These are phyloP conservation scores for Scutellaria baicalensis DNA, from an alignment of 257 asterid species.

Conservation along the genomic window DNA sequence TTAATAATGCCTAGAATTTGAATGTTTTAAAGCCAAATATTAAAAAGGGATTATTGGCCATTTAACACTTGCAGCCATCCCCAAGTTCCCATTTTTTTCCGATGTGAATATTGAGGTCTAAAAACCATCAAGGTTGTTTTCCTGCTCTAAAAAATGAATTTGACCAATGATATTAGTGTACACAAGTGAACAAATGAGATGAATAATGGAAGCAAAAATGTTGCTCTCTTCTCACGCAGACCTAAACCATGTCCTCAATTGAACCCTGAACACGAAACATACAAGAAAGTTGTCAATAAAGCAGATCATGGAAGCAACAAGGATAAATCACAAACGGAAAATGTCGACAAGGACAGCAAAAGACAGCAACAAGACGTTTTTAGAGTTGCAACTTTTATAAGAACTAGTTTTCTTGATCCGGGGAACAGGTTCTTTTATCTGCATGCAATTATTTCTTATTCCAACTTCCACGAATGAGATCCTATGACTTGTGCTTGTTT, in stretches of 20 bases:
- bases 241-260: neutral
- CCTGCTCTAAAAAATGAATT: slow-evolving; percentile 3
- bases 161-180: neutral
- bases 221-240: neutral
- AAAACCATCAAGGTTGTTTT: neutral
- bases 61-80: too few relatives aligned
- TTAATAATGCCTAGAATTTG: too few relatives aligned
- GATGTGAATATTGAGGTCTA: too few relatives aligned
- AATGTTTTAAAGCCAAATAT: too few relatives aligned
- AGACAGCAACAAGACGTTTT: too few relatives aligned
- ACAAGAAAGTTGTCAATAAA: neutral
- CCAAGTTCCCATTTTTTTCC: too few relatives aligned
- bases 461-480: neutral
- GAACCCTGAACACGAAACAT: slow-evolving; percentile 3
- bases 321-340: neutral
- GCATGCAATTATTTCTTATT: neutral
- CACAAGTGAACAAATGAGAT: neutral
- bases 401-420: too few relatives aligned
- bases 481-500: neutral
- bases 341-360: neutral
- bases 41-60: too few relatives aligned
- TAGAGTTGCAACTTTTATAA: too few relatives aligned
- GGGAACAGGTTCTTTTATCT: too few relatives aligned
- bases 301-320: neutral
- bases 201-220: neutral